A percentile compares a stretch with the other conserved stretches of the same genome.
Conservation (phyloP, 345 rosid genomes). For the Noccaea bulbosa region DNA sequence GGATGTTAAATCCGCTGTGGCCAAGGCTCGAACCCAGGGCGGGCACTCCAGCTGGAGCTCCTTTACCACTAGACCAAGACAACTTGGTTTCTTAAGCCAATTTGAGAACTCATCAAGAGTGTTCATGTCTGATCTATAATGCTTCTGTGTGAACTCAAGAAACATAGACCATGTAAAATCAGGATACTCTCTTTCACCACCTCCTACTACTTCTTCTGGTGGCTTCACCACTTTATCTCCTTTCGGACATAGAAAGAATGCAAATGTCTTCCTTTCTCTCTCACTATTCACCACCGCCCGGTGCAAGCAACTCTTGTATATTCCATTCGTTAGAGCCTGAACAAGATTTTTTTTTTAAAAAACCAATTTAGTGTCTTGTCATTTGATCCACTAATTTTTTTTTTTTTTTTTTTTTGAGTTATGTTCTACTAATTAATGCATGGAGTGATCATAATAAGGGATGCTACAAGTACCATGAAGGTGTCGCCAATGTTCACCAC, state of each 20-base stretch:
- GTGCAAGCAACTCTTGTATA: conserved; percentile 65
- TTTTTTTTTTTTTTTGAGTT: too few relatives aligned
- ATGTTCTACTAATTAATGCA: background rate
- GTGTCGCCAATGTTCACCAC: conserved; percentile 87
- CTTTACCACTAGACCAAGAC: too few relatives aligned
- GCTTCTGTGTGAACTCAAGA: conserved; percentile 56
- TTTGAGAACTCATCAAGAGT: conserved; percentile 41
- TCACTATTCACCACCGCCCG: conserved; percentile 70
- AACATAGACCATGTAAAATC: conserved; percentile 84
- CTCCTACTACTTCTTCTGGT: conserved; percentile 54
- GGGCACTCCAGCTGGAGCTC: too few relatives aligned
- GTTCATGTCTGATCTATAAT: conserved; percentile 42
- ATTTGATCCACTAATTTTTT: background rate
- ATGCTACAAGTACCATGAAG: conserved; percentile 54
- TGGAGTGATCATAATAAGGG: conserved; percentile 3
- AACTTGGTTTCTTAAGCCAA: conserved; percentile 45
- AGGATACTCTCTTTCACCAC: conserved; percentile 53
- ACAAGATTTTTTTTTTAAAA: background rate
- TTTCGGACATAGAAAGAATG: conserved; percentile 61
- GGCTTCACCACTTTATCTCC: conserved; percentile 69
- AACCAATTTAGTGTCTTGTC: background rate
- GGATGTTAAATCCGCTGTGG: too few relatives aligned
- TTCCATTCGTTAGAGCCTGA: conserved; percentile 41
- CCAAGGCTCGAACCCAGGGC: too few relatives aligned
- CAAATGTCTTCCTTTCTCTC: conserved; percentile 60